Evolutionary conservation across 2,329 filamentous ascomycete species (phyloP), one percentile per base, ranked within the genome.

Genomic region (Penicillium corylophilum): DNA sequence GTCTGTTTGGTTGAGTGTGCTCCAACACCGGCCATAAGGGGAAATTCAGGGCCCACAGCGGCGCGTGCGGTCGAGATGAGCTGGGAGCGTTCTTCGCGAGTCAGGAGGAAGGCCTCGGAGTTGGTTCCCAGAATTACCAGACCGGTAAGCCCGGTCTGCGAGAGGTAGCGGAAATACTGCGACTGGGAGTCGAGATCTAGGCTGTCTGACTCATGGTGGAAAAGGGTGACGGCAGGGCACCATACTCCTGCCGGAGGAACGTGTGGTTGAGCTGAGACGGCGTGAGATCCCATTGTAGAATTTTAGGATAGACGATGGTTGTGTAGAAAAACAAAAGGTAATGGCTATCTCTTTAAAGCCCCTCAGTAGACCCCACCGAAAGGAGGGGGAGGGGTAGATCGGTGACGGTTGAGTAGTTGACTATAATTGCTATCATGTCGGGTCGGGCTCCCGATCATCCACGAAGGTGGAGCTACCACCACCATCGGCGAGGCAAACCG

Each of bases 1-100:
- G 82, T 81, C 68, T 87, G 84, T 53, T 78, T 77, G 2, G 82
- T 86, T n/a, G 82, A 85, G 67, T 86, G 83, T 1, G 79, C 83
- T 22, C 82, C 78, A 7, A 83, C 80, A 28, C 85, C 85, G 3
- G 81, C 82, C 74, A 85, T 84, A 64, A 85, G 75, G 39, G 82
- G 82, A 63, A 74, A 83, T 23, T 70, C 67, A 1, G 77, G 74
- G 1, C 77, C 78, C 15, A 79, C 76, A 20, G 79, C 77, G 36
- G 65, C 61, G 29, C 82, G 74, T 48, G 84, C 85, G 13, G 79
- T 72, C 29, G 71, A 65, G n/a, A 88, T 74, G 18, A 86, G 76
- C 33, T 74, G 71, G 44, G 71, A 72, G 49, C 82, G 77, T 68
- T 85, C 82, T 55, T 82, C 77, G 15, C 80, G 79, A 12, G 81